Conservation (phyloP, 75 land plant genomes). For the Picea glauca region DNA sequence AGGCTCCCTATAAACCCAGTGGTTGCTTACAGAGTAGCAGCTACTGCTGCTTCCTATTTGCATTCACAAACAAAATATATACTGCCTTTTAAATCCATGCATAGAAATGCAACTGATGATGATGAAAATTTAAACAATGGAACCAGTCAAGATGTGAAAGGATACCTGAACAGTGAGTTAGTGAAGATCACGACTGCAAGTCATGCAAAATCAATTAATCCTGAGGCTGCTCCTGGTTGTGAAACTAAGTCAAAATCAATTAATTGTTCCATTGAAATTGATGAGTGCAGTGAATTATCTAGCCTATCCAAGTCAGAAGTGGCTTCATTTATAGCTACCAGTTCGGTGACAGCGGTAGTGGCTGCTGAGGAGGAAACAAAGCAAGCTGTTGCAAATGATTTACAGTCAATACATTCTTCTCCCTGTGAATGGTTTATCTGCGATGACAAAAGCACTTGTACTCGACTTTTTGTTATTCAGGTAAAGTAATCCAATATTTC, state of each 20-base stretch:
- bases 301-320: constrained; percentile 18
- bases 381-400: constrained; percentile 61
- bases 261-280: neutral
- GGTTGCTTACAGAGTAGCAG: constrained; percentile 54
- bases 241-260: neutral
- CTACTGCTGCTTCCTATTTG: constrained; percentile 80
- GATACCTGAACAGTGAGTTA: neutral
- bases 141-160: neutral
- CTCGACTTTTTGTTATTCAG: constrained; percentile 81
- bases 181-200: neutral
- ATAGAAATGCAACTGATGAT: neutral
- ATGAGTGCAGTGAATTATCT: constrained; percentile 4
- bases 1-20: constrained; percentile 28
- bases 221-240: neutral
- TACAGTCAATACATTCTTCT: constrained; percentile 51
- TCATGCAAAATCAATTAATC: neutral
- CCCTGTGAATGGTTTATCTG: constrained; percentile 96
- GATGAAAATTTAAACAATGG: constrained; percentile 5
- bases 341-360: constrained; percentile 63
- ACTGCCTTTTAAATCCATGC: constrained; percentile 22
- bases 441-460: constrained; percentile 54
- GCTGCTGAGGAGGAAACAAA: constrained; percentile 81
- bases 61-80: constrained; percentile 52
- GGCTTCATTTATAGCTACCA: constrained; percentile 44
- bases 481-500: constrained; percentile 19